Conservation (phyloP, 2,329 filamentous ascomycete genomes). For the Domatiomyces catenatus region DNA sequence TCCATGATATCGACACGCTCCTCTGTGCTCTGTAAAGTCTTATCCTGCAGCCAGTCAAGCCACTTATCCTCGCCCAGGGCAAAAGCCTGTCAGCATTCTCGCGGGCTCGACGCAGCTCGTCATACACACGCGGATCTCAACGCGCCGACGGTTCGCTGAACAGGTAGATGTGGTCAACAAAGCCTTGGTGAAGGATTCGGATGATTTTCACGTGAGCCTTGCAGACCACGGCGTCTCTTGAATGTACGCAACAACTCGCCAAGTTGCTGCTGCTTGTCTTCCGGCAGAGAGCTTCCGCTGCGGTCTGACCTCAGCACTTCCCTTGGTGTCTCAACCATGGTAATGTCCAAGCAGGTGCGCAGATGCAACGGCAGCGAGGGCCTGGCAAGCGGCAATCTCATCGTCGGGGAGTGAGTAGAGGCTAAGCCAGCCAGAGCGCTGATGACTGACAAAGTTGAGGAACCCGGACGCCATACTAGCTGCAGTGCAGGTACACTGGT, state of each 20-base stretch:
- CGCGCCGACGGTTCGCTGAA: conserved; percentile 28
- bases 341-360: conserved; percentile 29
- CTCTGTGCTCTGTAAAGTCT: conserved; percentile 39
- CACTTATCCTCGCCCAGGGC: conserved; percentile 49
- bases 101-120: conserved; percentile 33
- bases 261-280: conserved; percentile 27
- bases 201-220: conserved; percentile 33
- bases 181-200: conserved; percentile 31
- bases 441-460: conserved; percentile 31
- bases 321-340: conserved; percentile 29
- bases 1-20: conserved; percentile 45
- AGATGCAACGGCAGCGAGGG: conserved; percentile 13
- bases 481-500: conserved; percentile 19
- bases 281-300: conserved; percentile 26
- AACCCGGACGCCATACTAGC: conserved; percentile 24
- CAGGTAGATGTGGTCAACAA: conserved; percentile 32
- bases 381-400: conserved; percentile 23
- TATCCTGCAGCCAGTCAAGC: conserved; percentile 49
- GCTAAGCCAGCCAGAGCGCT: conserved; percentile 34
- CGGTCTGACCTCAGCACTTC: conserved; percentile 28
- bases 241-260: conserved; percentile 28
- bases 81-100: conserved; percentile 48
- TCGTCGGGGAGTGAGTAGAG: conserved; percentile 29
- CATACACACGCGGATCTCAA: conserved; percentile 30
- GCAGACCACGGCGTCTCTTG: conserved; percentile 33